Evolutionary conservation across 2,329 filamentous ascomycete species (phyloP).

Genomic region (Verticillium longisporum): DNA sequence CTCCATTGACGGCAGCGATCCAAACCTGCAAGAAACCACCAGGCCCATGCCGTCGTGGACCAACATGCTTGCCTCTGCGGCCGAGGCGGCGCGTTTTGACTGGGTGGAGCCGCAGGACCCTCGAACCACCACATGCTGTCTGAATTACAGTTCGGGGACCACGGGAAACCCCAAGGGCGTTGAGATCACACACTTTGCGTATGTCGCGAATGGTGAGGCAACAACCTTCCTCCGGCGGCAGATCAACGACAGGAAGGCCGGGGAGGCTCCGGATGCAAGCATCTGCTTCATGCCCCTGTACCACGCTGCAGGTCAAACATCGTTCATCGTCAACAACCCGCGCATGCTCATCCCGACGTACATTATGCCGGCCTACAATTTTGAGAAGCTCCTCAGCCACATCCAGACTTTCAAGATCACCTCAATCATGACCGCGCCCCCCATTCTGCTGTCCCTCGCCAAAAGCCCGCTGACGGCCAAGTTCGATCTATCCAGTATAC

Average conservation of each 20-base stretch:
- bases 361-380: not conserved
- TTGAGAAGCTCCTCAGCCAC: not conserved
- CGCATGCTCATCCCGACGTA: not conserved
- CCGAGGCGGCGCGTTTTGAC: constrained; percentile 46
- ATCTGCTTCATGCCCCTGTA: constrained; percentile 72
- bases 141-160: constrained; percentile 1
- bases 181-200: not conserved
- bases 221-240: constrained; percentile 35
- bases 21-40: constrained; percentile 12
- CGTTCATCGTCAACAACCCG: not conserved
- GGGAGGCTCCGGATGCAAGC: no score
- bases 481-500: not conserved
- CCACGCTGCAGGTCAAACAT: constrained; percentile 45
- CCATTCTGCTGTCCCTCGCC: not conserved
- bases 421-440: not conserved
- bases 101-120: not conserved
- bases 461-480: not conserved
- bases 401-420: constrained; percentile 2
- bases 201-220: constrained; percentile 16
- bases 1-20: constrained; percentile 53
- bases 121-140: not conserved
- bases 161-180: constrained; percentile 1
- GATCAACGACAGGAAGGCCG: no score
- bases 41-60: constrained; percentile 49
- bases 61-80: constrained; percentile 44